Base-by-base conservation (phyloP, 1,284 basidiomycete genomes). In the Cutaneotrichosporon mucoides region DNA sequence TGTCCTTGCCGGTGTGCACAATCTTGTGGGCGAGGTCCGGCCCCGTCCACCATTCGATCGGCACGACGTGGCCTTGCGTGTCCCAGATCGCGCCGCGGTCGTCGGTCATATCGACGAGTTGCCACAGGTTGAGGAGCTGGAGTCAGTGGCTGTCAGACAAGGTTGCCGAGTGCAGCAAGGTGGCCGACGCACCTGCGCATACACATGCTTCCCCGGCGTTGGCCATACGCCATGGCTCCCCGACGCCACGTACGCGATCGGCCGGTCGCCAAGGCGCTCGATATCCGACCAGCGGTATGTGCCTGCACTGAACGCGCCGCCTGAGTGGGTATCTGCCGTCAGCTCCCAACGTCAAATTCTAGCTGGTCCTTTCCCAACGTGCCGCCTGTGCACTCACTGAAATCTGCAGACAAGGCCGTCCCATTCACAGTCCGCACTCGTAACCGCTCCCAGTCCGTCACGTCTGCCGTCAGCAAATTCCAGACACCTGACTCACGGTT, bases 141-240 rank as follows among this genome's bases (percentile, higher is more conserved):
- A 40, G 54, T 72, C 69, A 52, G 73, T n/a, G n/a, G n/a, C n/a
- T n/a, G n/a, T n/a, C n/a, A n/a, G n/a, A n/a, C n/a, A n/a, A n/a
- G n/a, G n/a, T n/a, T n/a, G n/a, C n/a, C n/a, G n/a, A n/a, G n/a
- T n/a, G n/a, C n/a, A n/a, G n/a, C n/a, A n/a, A n/a, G n/a, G n/a
- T n/a, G n/a, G n/a, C n/a, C n/a, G n/a, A 43, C 45, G 61, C 63
- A 42, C 68, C 66, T 73, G 50, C 7, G 74, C 75, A 47, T 73
- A 76, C 9, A 72, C 66, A 50, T 78, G 76, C 37, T 70, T 65
- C 1, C 75, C 76, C 1, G 73, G 64, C 1, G 53, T 57, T 1
- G 74, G 70, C 76, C 76, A 78, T 1, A 76, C 62, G 12, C 76
- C 75, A 51, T 78, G 76, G 54, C 66, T 69, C 1, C 76, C 76